Evolutionary conservation across 208 protist genomes (phyloP), one percentile per base, ranked within the genome.

Genomic region (Acanthamoeba triangularis): DNA sequence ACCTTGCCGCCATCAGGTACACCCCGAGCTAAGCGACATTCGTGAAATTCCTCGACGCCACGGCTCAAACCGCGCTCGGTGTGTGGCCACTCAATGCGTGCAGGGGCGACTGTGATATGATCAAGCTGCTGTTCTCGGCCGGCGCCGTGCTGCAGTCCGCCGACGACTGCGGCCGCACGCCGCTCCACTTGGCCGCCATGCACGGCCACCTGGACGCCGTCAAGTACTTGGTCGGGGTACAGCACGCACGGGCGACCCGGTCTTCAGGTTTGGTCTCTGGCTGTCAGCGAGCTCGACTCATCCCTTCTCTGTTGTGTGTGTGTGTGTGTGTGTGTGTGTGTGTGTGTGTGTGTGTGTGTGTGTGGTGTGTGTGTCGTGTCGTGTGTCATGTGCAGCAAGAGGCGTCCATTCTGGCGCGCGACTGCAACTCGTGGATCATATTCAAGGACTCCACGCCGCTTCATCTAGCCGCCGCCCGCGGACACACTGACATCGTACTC

Each of bases 251-350:
- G n/a, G 20, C n/a, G 20, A 20, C 72, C 1, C 18, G 33, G 13
- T 85, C 69, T 78, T 41, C 28, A 72, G 14, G 2, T 72, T 72
- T 41, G 20, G 28, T 72, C 1, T 37, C 28, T 72, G 28, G 30
- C 11, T 72, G 14, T n/a, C n/a, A n/a, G n/a, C n/a, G n/a, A n/a
- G n/a, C n/a, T 74, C 37, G 49, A 4, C 49, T 10, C 49, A 11
- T 18, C 49, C 49, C 33, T 37, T 13, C 13, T 1, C 14, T 1
- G 1, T 10, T 1, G 49, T 54, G 49, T 54, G 49, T 54, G 30
- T 76, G n/a, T 74, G n/a, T 74, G n/a, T 74, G n/a, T 74, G n/a
- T 74, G n/a, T 74, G n/a, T 74, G n/a, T 74, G n/a, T 74, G n/a
- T 74, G n/a, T 74, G n/a, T 74, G n/a, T 74, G n/a, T 74, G n/a